These are phyloP conservation scores for Effrenium voratum DNA, from an alignment of 73 alveolate species.

Conservation along the genomic window DNA sequence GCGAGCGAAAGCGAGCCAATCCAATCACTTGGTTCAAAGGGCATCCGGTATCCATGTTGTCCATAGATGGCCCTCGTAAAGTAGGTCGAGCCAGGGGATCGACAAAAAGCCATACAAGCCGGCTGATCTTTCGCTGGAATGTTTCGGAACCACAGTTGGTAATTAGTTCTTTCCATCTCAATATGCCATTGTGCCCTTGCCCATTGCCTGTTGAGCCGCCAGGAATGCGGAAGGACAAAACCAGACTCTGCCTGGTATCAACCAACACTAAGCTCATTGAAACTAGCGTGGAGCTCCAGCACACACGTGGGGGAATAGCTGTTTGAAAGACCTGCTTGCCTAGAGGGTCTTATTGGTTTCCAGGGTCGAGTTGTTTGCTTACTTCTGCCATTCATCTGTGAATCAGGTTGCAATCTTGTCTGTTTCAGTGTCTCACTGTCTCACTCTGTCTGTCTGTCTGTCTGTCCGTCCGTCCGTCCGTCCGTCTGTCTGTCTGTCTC, in stretches of 20 bases:
- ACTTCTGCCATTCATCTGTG: background rate
- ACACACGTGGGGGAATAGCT: background rate
- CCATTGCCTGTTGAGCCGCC: no score
- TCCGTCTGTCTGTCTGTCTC: background rate
- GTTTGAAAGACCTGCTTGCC: background rate
- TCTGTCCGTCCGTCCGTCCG: background rate
- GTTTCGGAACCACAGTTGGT: no score
- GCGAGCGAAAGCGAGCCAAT: no score
- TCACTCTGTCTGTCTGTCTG: background rate
- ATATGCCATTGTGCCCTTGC: no score
- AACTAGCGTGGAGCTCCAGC: background rate
- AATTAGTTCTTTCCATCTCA: no score
- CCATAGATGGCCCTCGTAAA: no score
- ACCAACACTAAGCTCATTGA: background rate
- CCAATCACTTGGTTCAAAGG: no score
- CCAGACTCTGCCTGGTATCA: background rate
- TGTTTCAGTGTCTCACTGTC: background rate
- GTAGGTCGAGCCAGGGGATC: no score
- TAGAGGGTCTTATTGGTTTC: background rate
- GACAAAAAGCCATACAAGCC: no score
- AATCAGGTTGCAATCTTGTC: background rate
- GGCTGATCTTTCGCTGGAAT: no score
- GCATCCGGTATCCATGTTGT: no score
- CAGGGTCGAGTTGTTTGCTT: background rate
- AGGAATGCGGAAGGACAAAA: no score